These are phyloP conservation scores for Lachancea nothofagi DNA, from an alignment of 805 yeast species.

Conservation along the genomic window DNA sequence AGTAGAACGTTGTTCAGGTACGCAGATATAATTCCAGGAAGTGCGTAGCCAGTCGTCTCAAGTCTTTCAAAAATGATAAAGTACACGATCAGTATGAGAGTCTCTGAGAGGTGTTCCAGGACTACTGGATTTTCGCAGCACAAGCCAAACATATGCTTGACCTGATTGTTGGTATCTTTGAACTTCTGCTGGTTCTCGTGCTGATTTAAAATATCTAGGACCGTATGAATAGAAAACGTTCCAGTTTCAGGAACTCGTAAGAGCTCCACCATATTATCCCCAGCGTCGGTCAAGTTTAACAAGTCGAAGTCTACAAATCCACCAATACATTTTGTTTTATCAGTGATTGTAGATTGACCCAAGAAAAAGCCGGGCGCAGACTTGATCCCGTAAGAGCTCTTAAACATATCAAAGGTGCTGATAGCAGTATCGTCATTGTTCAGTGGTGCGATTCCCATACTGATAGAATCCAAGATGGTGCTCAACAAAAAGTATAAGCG, in stretches of 20 bases:
- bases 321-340: constrained; percentile 34
- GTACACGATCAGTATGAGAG: constrained; percentile 19
- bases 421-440: not conserved
- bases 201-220: constrained; percentile 18
- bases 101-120: constrained; percentile 17
- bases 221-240: constrained; percentile 31
- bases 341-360: constrained; percentile 19
- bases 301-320: constrained; percentile 13
- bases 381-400: not conserved
- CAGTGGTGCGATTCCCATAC: not conserved
- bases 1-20: constrained; percentile 23
- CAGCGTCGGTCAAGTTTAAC: not conserved
- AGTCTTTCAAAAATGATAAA: constrained; percentile 15
- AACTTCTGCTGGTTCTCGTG: constrained; percentile 22
- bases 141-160: constrained; percentile 27
- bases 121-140: constrained; percentile 21
- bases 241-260: constrained; percentile 36
- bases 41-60: constrained; percentile 10
- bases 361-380: constrained; percentile 10
- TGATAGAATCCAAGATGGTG: no score
- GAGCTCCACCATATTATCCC: constrained; percentile 27
- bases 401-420: not conserved
- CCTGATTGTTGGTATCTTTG: constrained; percentile 25
- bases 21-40: constrained; percentile 16
- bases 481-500: no score